Evolutionary conservation across 192 early-diverging fungal genomes (phyloP), one percentile per base, ranked within the genome.

Genomic region (Endogone sp.): DNA sequence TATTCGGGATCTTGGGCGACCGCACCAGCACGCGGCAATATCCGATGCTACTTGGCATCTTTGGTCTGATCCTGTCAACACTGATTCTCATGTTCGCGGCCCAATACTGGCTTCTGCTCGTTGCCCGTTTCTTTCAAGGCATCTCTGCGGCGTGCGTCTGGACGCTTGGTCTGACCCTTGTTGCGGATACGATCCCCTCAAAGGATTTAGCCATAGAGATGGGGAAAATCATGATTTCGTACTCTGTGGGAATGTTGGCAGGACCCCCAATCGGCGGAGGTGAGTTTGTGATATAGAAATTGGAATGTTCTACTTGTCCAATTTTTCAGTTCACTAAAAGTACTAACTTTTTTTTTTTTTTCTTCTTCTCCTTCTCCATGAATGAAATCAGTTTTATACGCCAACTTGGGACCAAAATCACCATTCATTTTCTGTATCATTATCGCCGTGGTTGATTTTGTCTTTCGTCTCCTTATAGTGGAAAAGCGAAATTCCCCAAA

Each of bases 181-280:
- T 74, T 22, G 31, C 31, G 16, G 69, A 71, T 64, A 23, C 10
- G 6, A 26, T 26, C 21, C 24, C 22, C 9, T 6, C 59, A 22
- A 10, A 8, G 9, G 27, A 60, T 9, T 10, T 60, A 6, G 81
- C 78, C 32, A 49, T 69, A 3, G 72, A 83, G 57, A 83, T 80
- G 78, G 81, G 81, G 8, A 79, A 80, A 49, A 67, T 80, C 37
- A 66, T 80, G 65, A 65, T 77, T 20, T 77, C 74, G 28, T 79
- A 80, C 63, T 70, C 78, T 3, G 28, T 80, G 9, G 81, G 81
- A 10, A 63, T 83, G 66, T 70, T 80, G 58, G 74, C 68, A 20
- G 81, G 81, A 49, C 73, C 79, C 31, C 81, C 81, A 20, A 27
- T 76, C 23, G 81, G 75, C n/a, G 75, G 81, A 57, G 63, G 74